Conservation (phyloP, 495 filamentous ascomycete genomes). For the Cryomyces minteri region DNA sequence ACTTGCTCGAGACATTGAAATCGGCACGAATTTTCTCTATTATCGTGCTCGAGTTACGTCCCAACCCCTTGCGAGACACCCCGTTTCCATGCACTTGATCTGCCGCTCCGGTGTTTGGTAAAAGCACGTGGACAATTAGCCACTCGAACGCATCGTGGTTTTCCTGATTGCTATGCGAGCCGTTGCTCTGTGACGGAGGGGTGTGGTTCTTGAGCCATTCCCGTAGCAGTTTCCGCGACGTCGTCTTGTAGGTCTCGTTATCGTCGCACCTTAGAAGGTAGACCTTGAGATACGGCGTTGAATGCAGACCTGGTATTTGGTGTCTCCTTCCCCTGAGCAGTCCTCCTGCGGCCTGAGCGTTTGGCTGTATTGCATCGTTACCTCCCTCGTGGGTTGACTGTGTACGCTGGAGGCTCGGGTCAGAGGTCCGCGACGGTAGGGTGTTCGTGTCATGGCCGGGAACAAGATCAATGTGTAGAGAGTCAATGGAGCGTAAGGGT, state of each 20-base stretch:
- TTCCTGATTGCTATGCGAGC: slow-evolving; percentile 29
- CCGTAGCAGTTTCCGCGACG: slow-evolving; percentile 54
- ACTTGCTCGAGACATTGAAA: slow-evolving; percentile 76
- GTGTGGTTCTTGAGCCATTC: slow-evolving; percentile 83
- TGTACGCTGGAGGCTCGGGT: slow-evolving; percentile 6
- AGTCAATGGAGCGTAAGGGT: slow-evolving; percentile 78
- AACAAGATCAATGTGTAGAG: slow-evolving; percentile 74
- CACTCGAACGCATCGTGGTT: slow-evolving; percentile 94
- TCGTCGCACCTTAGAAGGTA: slow-evolving; percentile 83
- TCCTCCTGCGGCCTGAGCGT: background rate
- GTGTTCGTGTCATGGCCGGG: slow-evolving; percentile 25
- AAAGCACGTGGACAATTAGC: slow-evolving; percentile 81
- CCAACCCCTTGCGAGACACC: slow-evolving; percentile 25
- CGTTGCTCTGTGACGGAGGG: slow-evolving; percentile 21
- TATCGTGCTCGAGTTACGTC: slow-evolving; percentile 57
- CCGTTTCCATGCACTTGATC: slow-evolving; percentile 38
- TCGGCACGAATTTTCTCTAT: slow-evolving; percentile 82
- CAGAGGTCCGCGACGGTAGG: background rate
- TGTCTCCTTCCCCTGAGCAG: slow-evolving; percentile 36
- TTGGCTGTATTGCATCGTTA: background rate
- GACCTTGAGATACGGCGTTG: slow-evolving; percentile 87
- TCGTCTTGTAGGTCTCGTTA: slow-evolving; percentile 76
- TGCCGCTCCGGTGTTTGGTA: slow-evolving; percentile 59
- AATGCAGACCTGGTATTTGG: slow-evolving; percentile 85
- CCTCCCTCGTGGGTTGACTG: slow-evolving; percentile 4